Evolutionary conservation across 2,329 filamentous ascomycete species (phyloP), one percentile per base, ranked within the genome.

Genomic region (Fusarium marasasianum): DNA sequence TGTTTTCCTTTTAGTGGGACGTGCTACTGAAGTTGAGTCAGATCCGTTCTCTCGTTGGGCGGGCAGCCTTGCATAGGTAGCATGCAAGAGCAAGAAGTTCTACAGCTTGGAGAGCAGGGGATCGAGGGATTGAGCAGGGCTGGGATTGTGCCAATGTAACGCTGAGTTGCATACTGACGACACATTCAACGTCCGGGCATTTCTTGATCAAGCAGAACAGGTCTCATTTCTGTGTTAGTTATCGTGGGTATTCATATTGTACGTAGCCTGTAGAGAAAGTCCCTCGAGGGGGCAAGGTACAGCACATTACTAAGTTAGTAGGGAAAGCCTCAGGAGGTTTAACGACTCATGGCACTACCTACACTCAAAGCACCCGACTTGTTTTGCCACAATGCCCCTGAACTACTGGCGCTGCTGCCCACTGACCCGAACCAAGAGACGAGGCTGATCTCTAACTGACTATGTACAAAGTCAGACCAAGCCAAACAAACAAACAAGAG

Each of bases 81-180:
- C 31, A 51, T 24, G 12, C 31, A 53, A 26, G 31, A 58, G 22
- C 18, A 29, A 29, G 22, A 50, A 40, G 40, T 59, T 59, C 35
- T 41, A 51, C 33, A 51, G 33, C 41, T 58, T 57, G 33, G 43
- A 72, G 55, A 38, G 33, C 57, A 38, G 54, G 45, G 51, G 65
- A 20, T 63, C 61, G 66, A 69, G 45, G 59, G 66, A 48, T 63
- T 57, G 66, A 72, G 51, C 71, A 72, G 47, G 70, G 71, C 44
- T 48, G 53, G 37, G 54, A 26, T 55, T 43, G 29, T 47, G 33
- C 35, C 29, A 65, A 73, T 73, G 67, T 54, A 63, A 73, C 71
- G 45, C 72, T 72, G 69, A 68, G 63, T 62, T 72, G 69, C 69
- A 59, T 72, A 73, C 63, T 68, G 71, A 68, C 67, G 71, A 73